Conservation (phyloP, 768 basidiomycete species). For the Galerina sulciceps region DNA sequence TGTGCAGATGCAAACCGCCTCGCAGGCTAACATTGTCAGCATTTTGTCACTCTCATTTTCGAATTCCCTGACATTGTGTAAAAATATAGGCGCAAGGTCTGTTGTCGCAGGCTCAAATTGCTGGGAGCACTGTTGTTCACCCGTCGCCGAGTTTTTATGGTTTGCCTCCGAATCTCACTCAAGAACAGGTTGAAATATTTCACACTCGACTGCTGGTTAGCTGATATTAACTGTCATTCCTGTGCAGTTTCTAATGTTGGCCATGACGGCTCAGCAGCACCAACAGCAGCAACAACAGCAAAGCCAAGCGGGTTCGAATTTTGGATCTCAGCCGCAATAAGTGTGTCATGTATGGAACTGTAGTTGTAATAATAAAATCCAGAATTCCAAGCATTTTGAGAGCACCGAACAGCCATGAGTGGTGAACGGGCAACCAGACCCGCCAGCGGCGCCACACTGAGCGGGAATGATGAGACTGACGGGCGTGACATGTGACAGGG, state of each 20-base stretch:
- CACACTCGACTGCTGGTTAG: slow-evolving; percentile 16
- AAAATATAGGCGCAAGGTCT: slow-evolving; percentile 18
- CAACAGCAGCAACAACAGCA: slow-evolving; percentile 20
- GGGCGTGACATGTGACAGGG: slow-evolving; percentile 19
- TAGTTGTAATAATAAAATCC: too few relatives aligned
- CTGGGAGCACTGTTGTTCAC: slow-evolving; percentile 16
- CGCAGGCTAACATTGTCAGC: slow-evolving; percentile 25
- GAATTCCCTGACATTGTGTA: not conserved
- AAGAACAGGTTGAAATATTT: slow-evolving; percentile 26
- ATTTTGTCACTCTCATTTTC: not conserved
- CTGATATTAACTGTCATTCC: not conserved
- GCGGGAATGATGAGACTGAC: slow-evolving; percentile 12
- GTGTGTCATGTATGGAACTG: not conserved
- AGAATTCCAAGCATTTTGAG: too few relatives aligned
- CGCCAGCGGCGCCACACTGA: not conserved
- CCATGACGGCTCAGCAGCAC: slow-evolving; percentile 14
- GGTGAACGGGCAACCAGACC: too few relatives aligned
- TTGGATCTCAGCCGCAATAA: slow-evolving; percentile 6
- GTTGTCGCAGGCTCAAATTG: slow-evolving; percentile 17
- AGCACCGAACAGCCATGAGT: too few relatives aligned
- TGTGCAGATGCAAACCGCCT: slow-evolving; percentile 18
- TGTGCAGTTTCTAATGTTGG: slow-evolving; percentile 9
- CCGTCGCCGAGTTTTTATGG: slow-evolving; percentile 17
- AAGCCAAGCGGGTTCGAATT: slow-evolving; percentile 13
- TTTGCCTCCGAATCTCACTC: slow-evolving; percentile 25